Base-by-base conservation (phyloP, 805 yeast genomes). In the Wickerhamomyces tratensis region DNA sequence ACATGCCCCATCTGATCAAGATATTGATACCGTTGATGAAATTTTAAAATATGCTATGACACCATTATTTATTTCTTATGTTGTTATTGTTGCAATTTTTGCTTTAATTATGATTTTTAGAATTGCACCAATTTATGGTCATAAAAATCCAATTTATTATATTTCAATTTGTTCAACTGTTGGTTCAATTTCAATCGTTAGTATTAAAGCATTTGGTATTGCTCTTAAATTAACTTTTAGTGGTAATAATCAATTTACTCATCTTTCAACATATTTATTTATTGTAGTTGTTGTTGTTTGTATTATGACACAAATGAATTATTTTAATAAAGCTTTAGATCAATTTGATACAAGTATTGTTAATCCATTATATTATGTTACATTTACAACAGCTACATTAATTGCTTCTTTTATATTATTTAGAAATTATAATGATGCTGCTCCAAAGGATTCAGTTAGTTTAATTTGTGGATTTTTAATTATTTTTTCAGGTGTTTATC, bases 1-100 rank as follows among this genome's bases (percentile, higher is more conserved):
- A 45, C 96, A 87, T 58, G 96, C 96, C 29, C 96, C 96, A 26
- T 86, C 88, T n/a, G 96, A 87, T 62, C 85, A 83, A 62, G 95
- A 87, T 49, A 79, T 87, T 45, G 70, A 75, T 48, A 87, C 96
- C 0, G 93, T 87, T 36, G 95, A 87, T 59, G 96, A 87, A 63
- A 86, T 88, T 47, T 67, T 87, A 57, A 67, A 69, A 7, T 86
- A 86, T 56, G 96, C 96, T 9, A 71, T 79, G 47, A 77, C 77
- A 44, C 95, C 95, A 0, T 79, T 79, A 7, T 88, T 87, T 58
- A 58, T 88, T 51, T 60, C 78, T 38, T 87, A 87, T 60, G 75
- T 79, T 37, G 53, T 72, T 15, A 47, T 69, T 11, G 94, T 86
- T n/a, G 65, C 76, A 0, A 68, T 68, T 2, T 88, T 86, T 61